Evolutionary conservation across 225 moss, liverwort and hornwort species (phyloP).

Genomic region (Polytrichum commune): DNA sequence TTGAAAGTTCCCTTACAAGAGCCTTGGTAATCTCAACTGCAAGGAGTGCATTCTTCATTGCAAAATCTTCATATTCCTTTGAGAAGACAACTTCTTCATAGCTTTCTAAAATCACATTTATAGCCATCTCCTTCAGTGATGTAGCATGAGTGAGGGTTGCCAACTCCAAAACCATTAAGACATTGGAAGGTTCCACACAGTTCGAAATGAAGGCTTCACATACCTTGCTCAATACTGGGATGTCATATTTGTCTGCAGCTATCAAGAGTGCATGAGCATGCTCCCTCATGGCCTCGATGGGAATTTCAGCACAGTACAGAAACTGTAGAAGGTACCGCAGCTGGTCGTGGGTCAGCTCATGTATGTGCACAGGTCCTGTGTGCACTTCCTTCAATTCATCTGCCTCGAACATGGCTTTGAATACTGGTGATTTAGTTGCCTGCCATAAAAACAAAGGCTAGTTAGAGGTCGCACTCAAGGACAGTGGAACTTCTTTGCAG

Average conservation of each 20-base stretch:
- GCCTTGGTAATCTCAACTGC: slow-evolving; percentile 91
- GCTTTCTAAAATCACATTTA: slow-evolving; percentile 75
- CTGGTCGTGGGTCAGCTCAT: slow-evolving; percentile 84
- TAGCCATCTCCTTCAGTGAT: slow-evolving; percentile 81
- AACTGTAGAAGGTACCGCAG: slow-evolving; percentile 83
- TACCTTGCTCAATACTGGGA: slow-evolving; percentile 87
- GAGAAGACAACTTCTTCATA: slow-evolving; percentile 86
- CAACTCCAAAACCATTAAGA: slow-evolving; percentile 77
- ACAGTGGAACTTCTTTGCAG: too few relatives aligned
- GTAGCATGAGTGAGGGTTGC: slow-evolving; percentile 87
- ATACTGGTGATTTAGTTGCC: slow-evolving; percentile 92
- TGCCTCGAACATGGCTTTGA: slow-evolving; percentile 83
- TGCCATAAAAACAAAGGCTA: slow-evolving; percentile 7
- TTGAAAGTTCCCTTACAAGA: slow-evolving; percentile 70
- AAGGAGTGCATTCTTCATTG: slow-evolving; percentile 85
- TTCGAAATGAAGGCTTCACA: slow-evolving; percentile 84
- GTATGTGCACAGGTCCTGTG: slow-evolving; percentile 65
- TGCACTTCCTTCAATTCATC: slow-evolving; percentile 84
- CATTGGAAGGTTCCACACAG: slow-evolving; percentile 70
- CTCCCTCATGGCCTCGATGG: slow-evolving; percentile 75
- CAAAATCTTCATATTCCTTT: slow-evolving; percentile 89
- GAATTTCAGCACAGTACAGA: slow-evolving; percentile 92
- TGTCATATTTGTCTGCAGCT: slow-evolving; percentile 94
- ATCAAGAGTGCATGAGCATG: slow-evolving; percentile 84
- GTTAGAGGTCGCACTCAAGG: too few relatives aligned